Evolutionary conservation across 1,284 basidiomycete genomes (phyloP), one percentile per base, ranked within the genome.

Genomic region (Caloboletus firmus): DNA sequence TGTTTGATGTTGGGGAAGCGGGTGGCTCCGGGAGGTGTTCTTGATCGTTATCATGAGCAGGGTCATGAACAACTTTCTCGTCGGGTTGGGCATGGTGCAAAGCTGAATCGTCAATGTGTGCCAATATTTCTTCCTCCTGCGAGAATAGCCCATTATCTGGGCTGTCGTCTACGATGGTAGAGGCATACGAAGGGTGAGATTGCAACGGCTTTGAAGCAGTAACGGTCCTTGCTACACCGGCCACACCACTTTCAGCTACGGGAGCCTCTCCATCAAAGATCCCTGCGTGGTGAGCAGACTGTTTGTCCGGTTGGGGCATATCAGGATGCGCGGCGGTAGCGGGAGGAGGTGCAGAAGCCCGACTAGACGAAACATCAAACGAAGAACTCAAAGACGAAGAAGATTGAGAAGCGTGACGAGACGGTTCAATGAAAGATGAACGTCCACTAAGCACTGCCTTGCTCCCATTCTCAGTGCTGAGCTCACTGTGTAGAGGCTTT

Each of bases 11-110:
- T 12, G 79, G 79, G 15, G 82, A 82, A 26, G 76, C 74, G 26
- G 82, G 79, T 22, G 81, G 80, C 58, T 84, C 82, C 3, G 79
- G 77, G 7, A 81, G 68, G 62, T 81, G 78, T 42, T 83, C 82
- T 53, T 67, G 62, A 52, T 77, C 75, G 28, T 67, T 59, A 12
- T 62, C 59, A n/a, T 59, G 59, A 13, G 20, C 55, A 37, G 56
- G 41, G 28, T 63, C 60, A 20, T 61, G 57, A 45, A 45, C 36
- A 40, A 5, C 35, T 47, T 59, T 62, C 41, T 60, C 61, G 20
- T 62, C 52, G 36, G 45, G 28, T 45, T 49, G 53, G 31, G 47
- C 20, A 26, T 57, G 52, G 22, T 57, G 56, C 26, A 49, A 49
- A 39, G 41, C 32, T 44, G 55, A 26, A 42, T 53, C 56, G 28